Base-by-base conservation (phyloP, 2,329 filamentous ascomycete genomes). In the Amauroascus verrucosus region DNA sequence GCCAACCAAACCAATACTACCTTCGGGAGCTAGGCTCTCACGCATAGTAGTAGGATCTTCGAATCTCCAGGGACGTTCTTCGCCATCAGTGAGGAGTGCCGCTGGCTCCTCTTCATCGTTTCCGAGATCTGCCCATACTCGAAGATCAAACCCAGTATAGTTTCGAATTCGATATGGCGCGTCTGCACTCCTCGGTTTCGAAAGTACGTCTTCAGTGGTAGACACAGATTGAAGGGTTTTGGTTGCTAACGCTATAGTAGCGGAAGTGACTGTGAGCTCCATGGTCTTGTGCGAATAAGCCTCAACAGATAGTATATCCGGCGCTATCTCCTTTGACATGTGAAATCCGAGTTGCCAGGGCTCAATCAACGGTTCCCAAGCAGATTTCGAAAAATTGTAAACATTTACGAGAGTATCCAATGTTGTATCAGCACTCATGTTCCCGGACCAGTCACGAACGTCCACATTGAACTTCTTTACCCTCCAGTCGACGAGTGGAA, bases 361-460 rank as follows among this genome's bases (percentile, higher is more conserved):
- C 67, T 98, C 93, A 24, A 98, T 82, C 32, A 98, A 72, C 2
- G 93, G 93, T 67, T 98, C 93, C 93, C 93, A 98, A 2, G 89
- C 88, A 0, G 93, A 98, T 68, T 98, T 98, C 13, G 93, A 93
- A 71, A 98, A 98, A 70, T 98, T 98, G 76, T 95, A 98, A 24
- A 98, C 85, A 63, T 97, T 98, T 62, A 94, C 81, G 68, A 95
- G 95, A 59, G 91, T 88, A 58, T 96, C 88, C 46, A 98, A 83
- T n/a, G 82, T 85, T 0, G 88, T 86, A 64, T 96, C 88, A 0
- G 88, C 91, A 63, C 84, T 89, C 68, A 98, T 77, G 20, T 84
- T 85, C 4, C 83, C 84, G 1, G 91, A 91, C 93, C 93, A 99
- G 65, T 98, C 88, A 59, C 85, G 82, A 3, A 94, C 87, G 44